Conservation (phyloP, 352 stramenopile species). For the Pythium phragmitis region DNA sequence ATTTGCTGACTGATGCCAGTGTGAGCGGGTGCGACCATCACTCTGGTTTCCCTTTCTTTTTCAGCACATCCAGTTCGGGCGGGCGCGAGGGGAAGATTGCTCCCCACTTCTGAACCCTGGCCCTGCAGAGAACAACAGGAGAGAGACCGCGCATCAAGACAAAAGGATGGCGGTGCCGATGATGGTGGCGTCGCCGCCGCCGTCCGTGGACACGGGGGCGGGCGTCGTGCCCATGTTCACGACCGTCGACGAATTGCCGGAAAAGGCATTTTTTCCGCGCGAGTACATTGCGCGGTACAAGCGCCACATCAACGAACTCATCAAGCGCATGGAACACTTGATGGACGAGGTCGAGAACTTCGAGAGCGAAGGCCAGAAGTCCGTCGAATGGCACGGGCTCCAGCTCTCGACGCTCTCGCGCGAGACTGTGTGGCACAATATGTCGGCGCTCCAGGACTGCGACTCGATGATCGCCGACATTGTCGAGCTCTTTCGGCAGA, state of each 20-base stretch:
- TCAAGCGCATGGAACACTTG: slow-evolving; percentile 54
- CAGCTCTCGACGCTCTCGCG: slow-evolving; percentile 40
- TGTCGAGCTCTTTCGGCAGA: slow-evolving; percentile 50
- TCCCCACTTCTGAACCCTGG: no score
- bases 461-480: slow-evolving; percentile 36
- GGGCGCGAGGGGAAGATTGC: background rate
- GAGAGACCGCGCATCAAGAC: background rate
- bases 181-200: slow-evolving; percentile 5
- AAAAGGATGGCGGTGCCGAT: slow-evolving; percentile 16
- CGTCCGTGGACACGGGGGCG: slow-evolving; percentile 10
- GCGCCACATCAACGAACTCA: slow-evolving; percentile 54
- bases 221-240: slow-evolving; percentile 28
- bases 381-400: slow-evolving; percentile 36
- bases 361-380: slow-evolving; percentile 42
- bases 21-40: slow-evolving; percentile 8
- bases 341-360: slow-evolving; percentile 60
- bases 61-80: background rate
- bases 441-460: slow-evolving; percentile 62
- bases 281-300: slow-evolving; percentile 64
- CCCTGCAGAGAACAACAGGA: background rate
- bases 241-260: slow-evolving; percentile 42
- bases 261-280: slow-evolving; percentile 49
- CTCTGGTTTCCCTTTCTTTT: slow-evolving; percentile 8
- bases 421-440: slow-evolving; percentile 65
- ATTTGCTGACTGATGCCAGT: background rate